A percentile compares a stretch with the other conserved stretches of the same genome.
Conservation (phyloP, 331 rosid genomes). For the Quercus phellos region DNA sequence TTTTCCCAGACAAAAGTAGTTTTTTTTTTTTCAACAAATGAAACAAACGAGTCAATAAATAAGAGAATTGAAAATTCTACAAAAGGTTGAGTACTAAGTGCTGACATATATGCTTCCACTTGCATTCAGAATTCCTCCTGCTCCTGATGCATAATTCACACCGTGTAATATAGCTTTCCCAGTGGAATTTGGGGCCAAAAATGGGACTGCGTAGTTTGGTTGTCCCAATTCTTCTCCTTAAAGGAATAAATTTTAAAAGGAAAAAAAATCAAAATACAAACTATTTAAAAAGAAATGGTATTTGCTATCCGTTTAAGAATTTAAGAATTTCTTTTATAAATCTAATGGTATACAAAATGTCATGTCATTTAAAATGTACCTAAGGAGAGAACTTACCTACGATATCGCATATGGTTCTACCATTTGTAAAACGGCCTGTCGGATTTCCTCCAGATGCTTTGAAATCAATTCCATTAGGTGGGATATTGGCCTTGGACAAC, state of each 20-base stretch:
- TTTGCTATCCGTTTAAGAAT: too few species aligned
- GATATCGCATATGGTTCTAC: constrained; percentile 85
- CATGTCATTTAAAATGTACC: not conserved
- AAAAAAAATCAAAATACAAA: not conserved
- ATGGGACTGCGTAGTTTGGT: constrained; percentile 70
- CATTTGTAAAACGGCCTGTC: constrained; percentile 87
- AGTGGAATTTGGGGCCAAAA: constrained; percentile 64
- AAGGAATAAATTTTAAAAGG: constrained; percentile 1
- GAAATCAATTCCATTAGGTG: constrained; percentile 88
- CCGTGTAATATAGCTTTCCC: constrained; percentile 65
- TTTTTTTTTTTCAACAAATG: not conserved
- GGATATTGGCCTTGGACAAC: constrained; percentile 73
- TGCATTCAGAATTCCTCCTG: constrained; percentile 89
- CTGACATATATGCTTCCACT: constrained; percentile 92
- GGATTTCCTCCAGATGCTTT: constrained; percentile 71
- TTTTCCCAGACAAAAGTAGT: not conserved
- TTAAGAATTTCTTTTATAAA: too few species aligned
- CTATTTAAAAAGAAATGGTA: too few species aligned
- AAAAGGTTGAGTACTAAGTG: not conserved
- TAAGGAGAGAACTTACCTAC: constrained; percentile 53
- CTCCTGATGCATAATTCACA: constrained; percentile 96
- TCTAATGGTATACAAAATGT: too few species aligned
- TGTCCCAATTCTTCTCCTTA: constrained; percentile 84
- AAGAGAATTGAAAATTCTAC: not conserved
- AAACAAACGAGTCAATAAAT: not conserved